A percentile compares a stretch with the other conserved stretches of the same genome.
phyloP scores from a whole-genome alignment of 2,329 filamentous ascomycete genomes.

The Talaromyces verruculosus region DNA sequence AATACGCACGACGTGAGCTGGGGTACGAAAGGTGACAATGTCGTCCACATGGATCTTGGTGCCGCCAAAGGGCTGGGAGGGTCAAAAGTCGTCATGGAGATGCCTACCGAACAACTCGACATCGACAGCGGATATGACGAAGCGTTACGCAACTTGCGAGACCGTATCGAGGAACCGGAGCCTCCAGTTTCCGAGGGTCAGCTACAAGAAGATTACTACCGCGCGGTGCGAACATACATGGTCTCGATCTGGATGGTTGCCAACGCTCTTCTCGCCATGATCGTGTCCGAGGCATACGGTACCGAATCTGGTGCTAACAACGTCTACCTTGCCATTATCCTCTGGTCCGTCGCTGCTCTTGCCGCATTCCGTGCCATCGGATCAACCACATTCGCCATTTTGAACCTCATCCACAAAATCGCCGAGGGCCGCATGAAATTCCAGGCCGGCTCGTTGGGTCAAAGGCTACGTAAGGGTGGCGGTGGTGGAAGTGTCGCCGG shows the following conservation, averaged over 20 bases:
- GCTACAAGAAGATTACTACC: conserved; percentile 97
- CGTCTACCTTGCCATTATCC: conserved; percentile 86
- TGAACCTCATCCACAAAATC: conserved; percentile 79
- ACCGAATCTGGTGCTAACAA: conserved; percentile 72
- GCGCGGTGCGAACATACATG: conserved; percentile 95
- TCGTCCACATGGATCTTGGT: conserved; percentile 88
- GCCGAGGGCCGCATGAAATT: conserved; percentile 79
- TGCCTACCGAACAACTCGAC: conserved; percentile 96
- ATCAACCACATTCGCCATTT: conserved; percentile 74
- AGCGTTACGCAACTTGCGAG: conserved; percentile 90
- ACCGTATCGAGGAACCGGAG: conserved; percentile 77
- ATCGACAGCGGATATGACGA: conserved; percentile 98
- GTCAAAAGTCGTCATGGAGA: conserved; percentile 86
- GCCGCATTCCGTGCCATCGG: conserved; percentile 88
- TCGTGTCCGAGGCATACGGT: conserved; percentile 81
- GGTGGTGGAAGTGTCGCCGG: conserved; percentile 20
- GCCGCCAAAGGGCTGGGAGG: conserved; percentile 74
- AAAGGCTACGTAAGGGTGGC: conserved; percentile 12
- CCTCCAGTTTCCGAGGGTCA: conserved; percentile 68
- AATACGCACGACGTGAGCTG: conserved; percentile 99
- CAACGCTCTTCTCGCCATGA: conserved; percentile 92
- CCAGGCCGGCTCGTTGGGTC: conserved; percentile 37
- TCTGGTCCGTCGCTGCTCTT: conserved; percentile 84
- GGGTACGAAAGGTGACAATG: conserved; percentile 98
- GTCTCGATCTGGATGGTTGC: conserved; percentile 90